Percentiles rank a stretch among this genome's conserved stretches.
Evolutionary conservation across 345 rosid species (phyloP).

Genomic region (Atalantia buxifolia): DNA sequence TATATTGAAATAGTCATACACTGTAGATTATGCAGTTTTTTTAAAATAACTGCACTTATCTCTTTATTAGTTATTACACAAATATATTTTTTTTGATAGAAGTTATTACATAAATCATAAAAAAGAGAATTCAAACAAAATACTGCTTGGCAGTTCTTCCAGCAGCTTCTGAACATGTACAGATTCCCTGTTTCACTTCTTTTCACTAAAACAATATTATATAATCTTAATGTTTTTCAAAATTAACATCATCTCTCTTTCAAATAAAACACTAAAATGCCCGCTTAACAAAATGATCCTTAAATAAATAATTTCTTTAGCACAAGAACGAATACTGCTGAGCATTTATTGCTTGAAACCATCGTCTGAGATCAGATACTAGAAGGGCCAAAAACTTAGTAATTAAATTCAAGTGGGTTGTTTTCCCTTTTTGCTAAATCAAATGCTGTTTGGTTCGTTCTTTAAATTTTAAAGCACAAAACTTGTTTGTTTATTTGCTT

Average conservation of each 20-base stretch:
- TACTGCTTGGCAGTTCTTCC: neutral
- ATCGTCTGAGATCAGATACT: neutral
- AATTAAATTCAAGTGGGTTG: neutral
- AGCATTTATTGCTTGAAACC: neutral
- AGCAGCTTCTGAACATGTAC: neutral
- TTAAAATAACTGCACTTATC: neutral
- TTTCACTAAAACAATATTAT: slow-evolving; percentile 7
- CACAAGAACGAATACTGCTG: neutral
- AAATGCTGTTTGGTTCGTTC: slow-evolving; percentile 7
- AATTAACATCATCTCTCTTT: neutral
- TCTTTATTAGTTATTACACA: neutral
- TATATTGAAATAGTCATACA: no score
- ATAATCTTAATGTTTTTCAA: neutral
- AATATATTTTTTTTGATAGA: no score
- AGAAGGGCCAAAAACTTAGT: neutral
- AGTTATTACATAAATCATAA: neutral
- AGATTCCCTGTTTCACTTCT: slow-evolving; percentile 20
- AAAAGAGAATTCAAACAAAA: neutral
- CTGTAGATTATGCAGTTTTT: no score
- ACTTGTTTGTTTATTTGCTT: neutral
- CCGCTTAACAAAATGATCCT: no score
- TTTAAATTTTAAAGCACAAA: neutral
- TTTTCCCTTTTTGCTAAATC: neutral
- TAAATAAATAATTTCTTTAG: neutral
- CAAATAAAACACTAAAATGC: neutral